Evolutionary conservation across 1,139 yeast genomes (phyloP).

Genomic region (Wickerhamomyces sp.): DNA sequence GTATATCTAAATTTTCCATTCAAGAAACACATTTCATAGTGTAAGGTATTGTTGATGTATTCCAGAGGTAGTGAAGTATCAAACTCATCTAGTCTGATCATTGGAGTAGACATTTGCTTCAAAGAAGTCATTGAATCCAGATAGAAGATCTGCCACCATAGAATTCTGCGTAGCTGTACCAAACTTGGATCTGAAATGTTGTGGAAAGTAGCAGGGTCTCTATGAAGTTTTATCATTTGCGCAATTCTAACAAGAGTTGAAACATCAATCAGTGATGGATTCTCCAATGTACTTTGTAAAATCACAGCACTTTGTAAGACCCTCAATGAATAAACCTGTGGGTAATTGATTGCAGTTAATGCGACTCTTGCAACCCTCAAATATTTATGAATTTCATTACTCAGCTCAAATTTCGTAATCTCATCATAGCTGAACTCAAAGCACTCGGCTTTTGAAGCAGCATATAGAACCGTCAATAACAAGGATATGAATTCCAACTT

Average conservation of each 20-base stretch:
- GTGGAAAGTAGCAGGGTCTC: slow-evolving; percentile 52
- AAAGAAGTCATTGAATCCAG: slow-evolving; percentile 55
- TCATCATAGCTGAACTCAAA: slow-evolving; percentile 38
- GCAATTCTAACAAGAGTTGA: slow-evolving; percentile 43
- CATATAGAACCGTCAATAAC: slow-evolving; percentile 47
- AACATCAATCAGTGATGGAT: slow-evolving; percentile 37
- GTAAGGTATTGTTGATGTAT: slow-evolving; percentile 23
- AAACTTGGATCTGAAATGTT: slow-evolving; percentile 43
- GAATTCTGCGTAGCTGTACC: slow-evolving; percentile 46
- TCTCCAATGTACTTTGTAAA: slow-evolving; percentile 51
- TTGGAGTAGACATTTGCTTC: slow-evolving; percentile 53
- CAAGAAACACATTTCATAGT: slow-evolving; percentile 33
- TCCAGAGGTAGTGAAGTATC: slow-evolving; percentile 53
- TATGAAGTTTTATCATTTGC: slow-evolving; percentile 49
- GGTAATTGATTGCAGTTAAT: slow-evolving; percentile 47
- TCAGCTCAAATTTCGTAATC: slow-evolving; percentile 29
- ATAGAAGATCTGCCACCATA: slow-evolving; percentile 66
- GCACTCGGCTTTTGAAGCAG: slow-evolving; percentile 50
- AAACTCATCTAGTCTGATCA: slow-evolving; percentile 48
- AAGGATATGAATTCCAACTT: slow-evolving; percentile 41
- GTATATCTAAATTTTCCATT: slow-evolving; percentile 51
- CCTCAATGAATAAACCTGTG: slow-evolving; percentile 46
- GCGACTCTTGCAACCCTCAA: slow-evolving; percentile 43
- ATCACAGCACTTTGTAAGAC: slow-evolving; percentile 46
- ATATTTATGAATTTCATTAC: slow-evolving; percentile 46